Evolutionary conservation across 2,329 filamentous ascomycete genomes (phyloP).

Genomic region (Geosmithia putterillii): DNA sequence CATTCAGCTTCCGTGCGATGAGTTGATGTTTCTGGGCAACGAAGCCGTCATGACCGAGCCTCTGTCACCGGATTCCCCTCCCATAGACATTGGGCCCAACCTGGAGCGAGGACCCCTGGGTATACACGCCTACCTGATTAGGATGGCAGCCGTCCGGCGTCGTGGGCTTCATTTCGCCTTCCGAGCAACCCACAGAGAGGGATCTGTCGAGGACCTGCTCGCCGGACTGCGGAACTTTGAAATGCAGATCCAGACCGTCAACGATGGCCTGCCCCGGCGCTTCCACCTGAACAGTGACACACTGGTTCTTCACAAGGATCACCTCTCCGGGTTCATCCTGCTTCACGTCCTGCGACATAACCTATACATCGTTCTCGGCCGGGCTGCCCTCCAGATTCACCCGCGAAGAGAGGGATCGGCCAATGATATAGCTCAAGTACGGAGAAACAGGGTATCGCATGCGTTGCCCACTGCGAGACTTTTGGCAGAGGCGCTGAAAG

Average conservation of each 20-base stretch:
- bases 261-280: not conserved
- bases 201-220: not conserved
- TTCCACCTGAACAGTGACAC: not conserved
- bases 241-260: not conserved
- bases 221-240: not conserved
- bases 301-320: not conserved
- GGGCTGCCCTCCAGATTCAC: not conserved
- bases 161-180: not conserved
- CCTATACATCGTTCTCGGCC: slow-evolving; percentile 1
- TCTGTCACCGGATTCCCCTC: not conserved
- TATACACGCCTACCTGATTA: not conserved
- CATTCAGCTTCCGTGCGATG: not conserved
- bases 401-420: not conserved
- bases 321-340: not conserved
- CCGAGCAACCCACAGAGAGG: not conserved
- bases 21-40: not conserved
- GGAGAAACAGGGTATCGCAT: not conserved
- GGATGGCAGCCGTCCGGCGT: not conserved
- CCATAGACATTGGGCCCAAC: not conserved
- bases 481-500: not conserved
- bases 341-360: not conserved
- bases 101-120: not conserved
- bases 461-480: not conserved
- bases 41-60: not conserved
- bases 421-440: not conserved